phyloP scores from a whole-genome alignment of 2,329 filamentous ascomycete species.

The Knufia petricola region DNA sequence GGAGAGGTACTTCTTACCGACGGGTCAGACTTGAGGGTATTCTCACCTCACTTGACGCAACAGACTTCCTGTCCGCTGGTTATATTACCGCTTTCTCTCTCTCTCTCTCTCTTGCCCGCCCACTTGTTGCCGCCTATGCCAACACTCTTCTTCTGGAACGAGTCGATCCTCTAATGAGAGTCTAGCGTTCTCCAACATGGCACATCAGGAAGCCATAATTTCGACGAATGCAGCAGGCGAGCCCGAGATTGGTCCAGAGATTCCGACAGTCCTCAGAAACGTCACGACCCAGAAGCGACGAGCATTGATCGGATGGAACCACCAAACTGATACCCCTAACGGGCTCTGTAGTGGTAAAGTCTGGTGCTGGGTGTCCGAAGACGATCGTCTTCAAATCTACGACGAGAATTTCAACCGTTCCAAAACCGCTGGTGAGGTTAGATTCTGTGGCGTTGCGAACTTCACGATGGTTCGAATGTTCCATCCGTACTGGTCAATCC shows the following conservation, averaged over 20 bases:
- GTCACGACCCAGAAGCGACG: background rate
- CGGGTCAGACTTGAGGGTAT: too few species aligned
- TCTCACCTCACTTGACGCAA: too few species aligned
- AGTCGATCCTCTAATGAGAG: too few species aligned
- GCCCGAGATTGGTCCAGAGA: constrained; percentile 4
- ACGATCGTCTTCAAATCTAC: background rate
- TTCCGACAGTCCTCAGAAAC: background rate
- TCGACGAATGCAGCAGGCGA: background rate
- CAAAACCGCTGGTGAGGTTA: background rate
- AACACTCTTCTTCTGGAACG: too few species aligned
- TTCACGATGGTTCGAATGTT: constrained; percentile 10
- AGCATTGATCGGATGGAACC: constrained; percentile 4
- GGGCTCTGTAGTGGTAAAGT: background rate
- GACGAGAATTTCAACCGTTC: constrained; percentile 6
- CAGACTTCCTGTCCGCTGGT: too few species aligned
- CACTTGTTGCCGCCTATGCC: too few species aligned
- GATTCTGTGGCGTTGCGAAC: constrained; percentile 8
- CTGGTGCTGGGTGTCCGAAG: constrained; percentile 2
- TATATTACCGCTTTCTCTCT: too few species aligned
- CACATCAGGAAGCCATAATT: background rate
- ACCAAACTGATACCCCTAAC: background rate
- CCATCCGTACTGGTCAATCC: constrained; percentile 4
- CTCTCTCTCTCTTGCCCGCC: too few species aligned
- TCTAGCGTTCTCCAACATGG: too few species aligned
- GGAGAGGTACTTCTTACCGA: too few species aligned